Base-by-base conservation (phyloP, 345 rosid species). In the Rhizophora apiculata region DNA sequence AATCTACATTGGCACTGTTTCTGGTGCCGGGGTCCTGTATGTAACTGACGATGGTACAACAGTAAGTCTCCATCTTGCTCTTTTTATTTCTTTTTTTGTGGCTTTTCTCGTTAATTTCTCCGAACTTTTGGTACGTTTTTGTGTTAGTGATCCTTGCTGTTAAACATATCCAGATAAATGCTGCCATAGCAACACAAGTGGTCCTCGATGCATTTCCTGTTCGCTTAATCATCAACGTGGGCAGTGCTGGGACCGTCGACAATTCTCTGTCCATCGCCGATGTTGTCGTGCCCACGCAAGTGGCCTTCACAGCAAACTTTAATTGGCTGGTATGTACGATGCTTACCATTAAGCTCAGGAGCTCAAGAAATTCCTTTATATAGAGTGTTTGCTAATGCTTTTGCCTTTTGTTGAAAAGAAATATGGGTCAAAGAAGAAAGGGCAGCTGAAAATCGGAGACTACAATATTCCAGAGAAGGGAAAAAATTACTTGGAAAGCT, bases 401-500 rank as follows among this genome's bases (percentile, higher is more conserved):
- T 22, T 18, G 19, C 3, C 19, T 21, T 46, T 24, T 27, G 3
- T 27, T 7, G 11, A 20, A 8, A 11, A 53, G 46, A 10, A 18
- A 20, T 15, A 31, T 22, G 13, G 16, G n/a, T 16, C 62, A 5
- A 46, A 16, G 3, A n/a, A 24, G 13, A 22, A 20, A 30, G 72
- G 65, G 1, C 19, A 60, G 5, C 49, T 69, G 10, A 31, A 4
- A 11, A 16, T 69, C 2, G 65, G 65, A 60, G 32, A 60, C 0
- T 69, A 56, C 60, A 69, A 69, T 52, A 3, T 19, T 30, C 72
- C 72, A 48, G 22, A 49, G 1, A 48, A 20, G 16, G 72, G 72
- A 29, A 46, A 69, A 3, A 69, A 69, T 24, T 49, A 21, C 20
- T 21, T 69, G 36, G 65, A 31, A 7, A 27, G 22, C 22, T 3